Conservation (phyloP, 129 eudicot species). For the Pulicaria dysenterica region DNA sequence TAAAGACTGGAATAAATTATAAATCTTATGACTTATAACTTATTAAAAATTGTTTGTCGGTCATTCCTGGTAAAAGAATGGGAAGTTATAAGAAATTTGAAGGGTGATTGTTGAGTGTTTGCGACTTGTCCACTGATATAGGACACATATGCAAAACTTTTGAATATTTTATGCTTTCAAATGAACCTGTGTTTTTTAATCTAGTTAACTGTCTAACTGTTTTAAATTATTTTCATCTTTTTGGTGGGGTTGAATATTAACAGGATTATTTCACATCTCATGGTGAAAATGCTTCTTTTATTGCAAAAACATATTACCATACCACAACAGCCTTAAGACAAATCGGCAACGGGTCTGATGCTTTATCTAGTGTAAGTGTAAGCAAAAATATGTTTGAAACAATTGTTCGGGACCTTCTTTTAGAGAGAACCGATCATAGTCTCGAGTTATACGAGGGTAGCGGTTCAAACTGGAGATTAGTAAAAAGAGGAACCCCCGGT, state of each 20-base stretch:
- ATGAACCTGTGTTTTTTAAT: neutral
- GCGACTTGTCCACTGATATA: too few relatives aligned
- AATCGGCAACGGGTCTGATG: constrained; percentile 73
- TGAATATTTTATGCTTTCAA: neutral
- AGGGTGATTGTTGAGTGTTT: neutral
- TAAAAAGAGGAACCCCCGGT: constrained; percentile 91
- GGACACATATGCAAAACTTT: neutral
- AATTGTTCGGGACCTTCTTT: constrained; percentile 77
- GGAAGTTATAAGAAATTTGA: too few relatives aligned
- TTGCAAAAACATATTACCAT: constrained; percentile 86
- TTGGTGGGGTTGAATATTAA: neutral
- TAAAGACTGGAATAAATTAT: too few relatives aligned
- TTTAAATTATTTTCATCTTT: neutral
- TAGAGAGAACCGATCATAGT: constrained; percentile 94
- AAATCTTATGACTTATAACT: too few relatives aligned
- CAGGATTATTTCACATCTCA: constrained; percentile 95
- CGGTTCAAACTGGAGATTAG: constrained; percentile 84
- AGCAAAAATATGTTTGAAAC: constrained; percentile 91
- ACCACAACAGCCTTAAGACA: constrained; percentile 88
- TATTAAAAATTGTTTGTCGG: too few relatives aligned
- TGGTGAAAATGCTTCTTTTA: constrained; percentile 85
- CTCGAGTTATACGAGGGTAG: constrained; percentile 89
- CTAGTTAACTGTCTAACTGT: neutral
- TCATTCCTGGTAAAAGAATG: too few relatives aligned
- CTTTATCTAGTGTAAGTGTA: constrained; percentile 82